These are phyloP conservation scores for Blumeria graminis DNA, from an alignment of 2,329 filamentous ascomycete species.

Conservation along the genomic window DNA sequence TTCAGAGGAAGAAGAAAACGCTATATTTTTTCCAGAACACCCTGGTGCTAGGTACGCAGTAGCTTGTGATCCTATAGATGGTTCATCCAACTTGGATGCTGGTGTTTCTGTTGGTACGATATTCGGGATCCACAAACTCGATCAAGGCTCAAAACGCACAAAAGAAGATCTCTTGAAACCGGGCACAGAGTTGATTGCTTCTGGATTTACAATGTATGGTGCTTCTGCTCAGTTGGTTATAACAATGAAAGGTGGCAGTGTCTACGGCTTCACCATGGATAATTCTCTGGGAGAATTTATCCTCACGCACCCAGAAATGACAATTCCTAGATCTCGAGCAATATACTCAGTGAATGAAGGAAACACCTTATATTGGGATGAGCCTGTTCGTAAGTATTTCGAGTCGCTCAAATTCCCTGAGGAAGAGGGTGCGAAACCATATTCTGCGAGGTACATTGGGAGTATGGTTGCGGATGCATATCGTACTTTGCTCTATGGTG, in stretches of 20 bases:
- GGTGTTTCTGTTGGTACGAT: slow-evolving; percentile 96
- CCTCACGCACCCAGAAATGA: slow-evolving; percentile 87
- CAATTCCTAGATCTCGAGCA: slow-evolving; percentile 49
- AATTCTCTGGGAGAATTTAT: slow-evolving; percentile 96
- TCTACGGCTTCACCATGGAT: slow-evolving; percentile 97
- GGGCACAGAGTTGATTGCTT: slow-evolving; percentile 74
- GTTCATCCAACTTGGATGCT: slow-evolving; percentile 89
- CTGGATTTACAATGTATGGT: slow-evolving; percentile 99
- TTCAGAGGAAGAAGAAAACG: slow-evolving; percentile 92
- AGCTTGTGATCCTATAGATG: slow-evolving; percentile 93
- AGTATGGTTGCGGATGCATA: slow-evolving; percentile 98
- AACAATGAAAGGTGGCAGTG: slow-evolving; percentile 76
- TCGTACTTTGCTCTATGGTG: slow-evolving; percentile 80
- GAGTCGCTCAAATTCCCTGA: slow-evolving; percentile 64
- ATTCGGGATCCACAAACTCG: slow-evolving; percentile 79
- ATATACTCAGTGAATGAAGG: slow-evolving; percentile 99
- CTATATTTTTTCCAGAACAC: slow-evolving; percentile 63
- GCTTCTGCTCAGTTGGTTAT: slow-evolving; percentile 90
- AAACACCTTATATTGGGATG: slow-evolving; percentile 91
- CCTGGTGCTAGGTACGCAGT: slow-evolving; percentile 71
- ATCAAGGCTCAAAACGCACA: slow-evolving; percentile 46
- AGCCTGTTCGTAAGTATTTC: slow-evolving; percentile 69
- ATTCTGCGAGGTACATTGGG: slow-evolving; percentile 86
- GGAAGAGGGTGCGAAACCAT: slow-evolving; percentile 52
- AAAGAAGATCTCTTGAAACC: slow-evolving; percentile 74